A percentile compares a stretch with the other conserved stretches of the same genome.
Evolutionary conservation across 768 basidiomycete genomes (phyloP).

Genomic region (Pleurotus ostreatus): DNA sequence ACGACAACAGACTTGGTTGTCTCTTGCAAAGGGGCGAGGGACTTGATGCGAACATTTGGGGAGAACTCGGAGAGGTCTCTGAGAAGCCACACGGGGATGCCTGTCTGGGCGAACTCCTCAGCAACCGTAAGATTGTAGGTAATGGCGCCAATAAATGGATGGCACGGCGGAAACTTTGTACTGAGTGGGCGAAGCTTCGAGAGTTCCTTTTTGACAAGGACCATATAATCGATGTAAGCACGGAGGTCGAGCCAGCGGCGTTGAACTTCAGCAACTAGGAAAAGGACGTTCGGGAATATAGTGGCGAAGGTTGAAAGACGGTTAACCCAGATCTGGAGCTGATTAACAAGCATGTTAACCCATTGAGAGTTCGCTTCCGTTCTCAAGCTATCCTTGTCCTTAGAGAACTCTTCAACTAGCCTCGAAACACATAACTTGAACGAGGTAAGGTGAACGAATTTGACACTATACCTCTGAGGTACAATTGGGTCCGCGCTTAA

Average conservation of each 20-base stretch:
- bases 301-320: neutral
- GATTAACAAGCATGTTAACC: neutral
- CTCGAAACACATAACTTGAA: too few species aligned
- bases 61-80: neutral
- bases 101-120: conserved; percentile 10
- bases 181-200: neutral
- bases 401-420: too few species aligned
- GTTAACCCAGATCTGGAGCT: neutral
- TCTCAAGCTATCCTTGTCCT: too few species aligned
- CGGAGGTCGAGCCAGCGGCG: neutral
- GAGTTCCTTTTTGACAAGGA: neutral
- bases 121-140: conserved; percentile 8
- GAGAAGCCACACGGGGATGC: conserved; percentile 18
- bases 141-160: conserved; percentile 11
- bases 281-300: neutral
- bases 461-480: neutral
- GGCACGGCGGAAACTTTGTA: neutral
- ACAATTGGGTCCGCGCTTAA: neutral
- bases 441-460: too few species aligned
- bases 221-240: neutral
- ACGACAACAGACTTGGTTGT: neutral
- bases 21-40: neutral
- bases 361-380: neutral
- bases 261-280: neutral
- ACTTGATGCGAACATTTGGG: neutral